A percentile compares a stretch with the other conserved stretches of the same genome.
phyloP scores from a whole-genome alignment of 805 yeast genomes.

The Yarrowia deformans region DNA sequence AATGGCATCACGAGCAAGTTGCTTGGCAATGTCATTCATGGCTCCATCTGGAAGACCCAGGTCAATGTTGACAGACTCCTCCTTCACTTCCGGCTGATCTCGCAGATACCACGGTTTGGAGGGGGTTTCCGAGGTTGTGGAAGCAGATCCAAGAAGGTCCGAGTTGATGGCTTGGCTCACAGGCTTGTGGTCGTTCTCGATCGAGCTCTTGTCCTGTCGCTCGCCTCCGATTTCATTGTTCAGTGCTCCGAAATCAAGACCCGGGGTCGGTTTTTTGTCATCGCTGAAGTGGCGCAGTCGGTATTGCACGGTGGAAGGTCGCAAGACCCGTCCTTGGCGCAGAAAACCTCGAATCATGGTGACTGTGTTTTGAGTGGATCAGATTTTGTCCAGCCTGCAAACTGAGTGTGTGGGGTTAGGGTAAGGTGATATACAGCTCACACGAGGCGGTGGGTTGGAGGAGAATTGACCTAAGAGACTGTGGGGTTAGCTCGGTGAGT shows the following conservation, averaged over 20 bases:
- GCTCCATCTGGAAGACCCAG: slow-evolving; percentile 69
- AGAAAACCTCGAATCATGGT: slow-evolving; percentile 31
- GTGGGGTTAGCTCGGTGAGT: too few species aligned
- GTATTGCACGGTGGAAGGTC: background rate
- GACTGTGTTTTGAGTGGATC: background rate
- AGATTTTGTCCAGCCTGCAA: slow-evolving; percentile 7
- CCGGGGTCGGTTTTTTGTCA: slow-evolving; percentile 4
- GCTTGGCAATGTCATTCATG: slow-evolving; percentile 63
- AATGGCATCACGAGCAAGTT: slow-evolving; percentile 63
- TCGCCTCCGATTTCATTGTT: slow-evolving; percentile 5
- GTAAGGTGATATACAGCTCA: background rate
- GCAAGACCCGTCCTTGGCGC: slow-evolving; percentile 9
- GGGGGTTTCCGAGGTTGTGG: background rate
- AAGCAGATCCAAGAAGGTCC: background rate
- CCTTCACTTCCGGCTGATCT: slow-evolving; percentile 41
- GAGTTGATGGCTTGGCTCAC: background rate
- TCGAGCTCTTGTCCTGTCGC: background rate
- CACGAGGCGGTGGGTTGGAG: background rate
- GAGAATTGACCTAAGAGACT: background rate
- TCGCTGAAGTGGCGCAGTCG: slow-evolving; percentile 9
- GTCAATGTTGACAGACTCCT: slow-evolving; percentile 55
- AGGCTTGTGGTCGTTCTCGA: background rate
- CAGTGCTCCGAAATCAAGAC: background rate
- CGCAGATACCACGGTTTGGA: slow-evolving; percentile 44
- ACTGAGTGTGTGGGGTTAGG: slow-evolving; percentile 23